Conservation (phyloP, 2,329 filamentous ascomycete species). For the Pseudogymnoascus verrucosus region DNA sequence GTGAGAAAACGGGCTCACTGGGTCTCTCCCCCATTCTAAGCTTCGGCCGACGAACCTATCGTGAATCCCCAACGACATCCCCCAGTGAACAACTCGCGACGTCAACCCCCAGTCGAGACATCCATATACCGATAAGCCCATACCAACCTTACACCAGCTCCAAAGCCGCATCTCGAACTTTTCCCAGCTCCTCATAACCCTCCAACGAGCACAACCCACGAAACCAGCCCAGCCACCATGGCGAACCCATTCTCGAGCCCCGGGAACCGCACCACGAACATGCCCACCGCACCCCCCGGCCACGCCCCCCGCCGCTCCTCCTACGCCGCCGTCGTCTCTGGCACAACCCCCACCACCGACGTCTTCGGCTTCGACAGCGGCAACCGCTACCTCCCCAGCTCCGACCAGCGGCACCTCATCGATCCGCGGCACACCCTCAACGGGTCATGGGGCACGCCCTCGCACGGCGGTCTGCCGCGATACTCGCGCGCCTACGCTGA, state of each 20-base stretch:
- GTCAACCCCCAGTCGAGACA: neutral
- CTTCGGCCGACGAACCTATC: neutral
- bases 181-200: neutral
- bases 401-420: constrained; percentile 15
- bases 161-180: neutral
- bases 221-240: neutral
- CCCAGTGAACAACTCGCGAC: neutral
- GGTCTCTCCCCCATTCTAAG: neutral
- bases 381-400: neutral
- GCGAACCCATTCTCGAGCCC: neutral
- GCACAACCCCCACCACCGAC: constrained; percentile 30
- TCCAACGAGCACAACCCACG: neutral
- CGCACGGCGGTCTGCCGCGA: constrained; percentile 22
- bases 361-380: constrained; percentile 24
- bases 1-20: neutral
- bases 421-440: too few relatives aligned
- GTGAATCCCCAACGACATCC: neutral
- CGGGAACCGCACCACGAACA: constrained; percentile 7
- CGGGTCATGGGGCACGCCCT: constrained; percentile 21
- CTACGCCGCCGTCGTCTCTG: constrained; percentile 54
- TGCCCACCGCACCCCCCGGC: constrained; percentile 29
- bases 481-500: constrained; percentile 27
- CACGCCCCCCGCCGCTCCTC: constrained; percentile 45
- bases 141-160: neutral
- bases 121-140: neutral